Conservation (phyloP, 331 rosid species). For the Quercus lobata region DNA sequence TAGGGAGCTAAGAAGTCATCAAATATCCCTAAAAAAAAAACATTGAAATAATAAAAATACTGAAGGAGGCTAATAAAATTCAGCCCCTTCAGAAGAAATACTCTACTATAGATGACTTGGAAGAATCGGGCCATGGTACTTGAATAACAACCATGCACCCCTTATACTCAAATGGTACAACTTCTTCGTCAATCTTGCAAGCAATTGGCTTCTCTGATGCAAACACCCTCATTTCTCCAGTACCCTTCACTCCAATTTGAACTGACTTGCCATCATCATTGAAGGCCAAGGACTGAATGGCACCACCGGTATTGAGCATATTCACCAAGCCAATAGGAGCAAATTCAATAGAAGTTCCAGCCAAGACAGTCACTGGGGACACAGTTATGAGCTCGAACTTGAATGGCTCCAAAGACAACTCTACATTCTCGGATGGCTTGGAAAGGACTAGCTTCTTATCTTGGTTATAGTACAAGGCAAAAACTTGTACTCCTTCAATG, state of each 20-base stretch:
- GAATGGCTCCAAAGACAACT: conserved; percentile 80
- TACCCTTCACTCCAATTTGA: conserved; percentile 54
- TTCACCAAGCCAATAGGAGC: conserved; percentile 80
- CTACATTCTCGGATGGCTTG: conserved; percentile 38
- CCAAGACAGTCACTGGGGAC: conserved; percentile 46
- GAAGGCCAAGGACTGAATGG: conserved; percentile 51
- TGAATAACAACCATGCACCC: conserved; percentile 52
- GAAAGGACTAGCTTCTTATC: conserved; percentile 59
- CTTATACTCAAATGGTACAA: conserved; percentile 47
- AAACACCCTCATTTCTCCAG: conserved; percentile 68
- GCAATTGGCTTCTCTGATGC: conserved; percentile 56
- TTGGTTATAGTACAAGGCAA: conserved; percentile 62
- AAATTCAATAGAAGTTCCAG: conserved; percentile 37
- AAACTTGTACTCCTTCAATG: conserved; percentile 44
- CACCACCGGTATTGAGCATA: conserved; percentile 85
- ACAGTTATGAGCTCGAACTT: conserved; percentile 76
- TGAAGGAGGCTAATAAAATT: too few species aligned
- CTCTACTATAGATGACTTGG: conserved; percentile 35
- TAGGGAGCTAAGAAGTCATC: not conserved
- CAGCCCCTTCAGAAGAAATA: conserved; percentile 42
- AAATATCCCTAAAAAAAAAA: too few species aligned
- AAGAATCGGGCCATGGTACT: conserved; percentile 70
- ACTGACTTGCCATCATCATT: conserved; percentile 31
- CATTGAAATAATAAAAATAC: not conserved
- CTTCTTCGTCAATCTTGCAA: conserved; percentile 51